Evolutionary conservation across 495 filamentous ascomycete species (phyloP).

Genomic region (Schizothecium vesticola): DNA sequence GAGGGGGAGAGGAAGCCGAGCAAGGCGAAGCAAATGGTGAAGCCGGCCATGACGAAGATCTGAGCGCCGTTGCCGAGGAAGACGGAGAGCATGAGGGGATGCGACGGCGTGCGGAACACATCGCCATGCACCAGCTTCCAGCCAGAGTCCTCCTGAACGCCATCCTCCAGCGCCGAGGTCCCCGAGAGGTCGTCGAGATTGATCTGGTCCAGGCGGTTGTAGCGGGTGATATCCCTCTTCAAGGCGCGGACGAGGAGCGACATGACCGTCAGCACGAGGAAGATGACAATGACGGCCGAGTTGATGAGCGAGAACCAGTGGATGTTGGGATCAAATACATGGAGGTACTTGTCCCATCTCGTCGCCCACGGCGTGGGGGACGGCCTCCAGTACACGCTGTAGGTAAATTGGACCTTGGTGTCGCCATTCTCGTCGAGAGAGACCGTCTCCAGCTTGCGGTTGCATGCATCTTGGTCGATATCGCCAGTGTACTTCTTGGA

Average conservation of each 20-base stretch:
- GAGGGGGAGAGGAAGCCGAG: constrained; percentile 92
- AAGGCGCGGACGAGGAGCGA: constrained; percentile 83
- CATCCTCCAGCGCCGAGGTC: constrained; percentile 75
- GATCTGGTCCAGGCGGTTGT: constrained; percentile 86
- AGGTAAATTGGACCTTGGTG: constrained; percentile 77
- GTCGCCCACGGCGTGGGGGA: constrained; percentile 88
- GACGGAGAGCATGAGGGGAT: constrained; percentile 77
- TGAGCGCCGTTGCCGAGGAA: constrained; percentile 92
- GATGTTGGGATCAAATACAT: constrained; percentile 92
- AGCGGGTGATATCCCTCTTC: constrained; percentile 89
- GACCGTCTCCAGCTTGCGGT: constrained; percentile 45
- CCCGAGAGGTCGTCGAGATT: constrained; percentile 78
- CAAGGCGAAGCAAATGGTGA: constrained; percentile 88
- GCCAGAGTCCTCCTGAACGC: constrained; percentile 93
- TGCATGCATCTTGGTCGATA: constrained; percentile 58
- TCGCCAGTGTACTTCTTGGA: constrained; percentile 59
- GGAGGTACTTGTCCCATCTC: constrained; percentile 95
- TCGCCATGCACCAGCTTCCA: constrained; percentile 99
- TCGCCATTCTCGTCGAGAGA: constrained; percentile 57
- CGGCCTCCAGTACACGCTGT: constrained; percentile 78
- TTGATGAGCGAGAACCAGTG: constrained; percentile 98
- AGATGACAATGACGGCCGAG: constrained; percentile 86
- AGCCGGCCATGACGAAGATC: constrained; percentile 94
- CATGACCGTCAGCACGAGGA: constrained; percentile 83
- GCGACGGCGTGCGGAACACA: constrained; percentile 83